These are phyloP conservation scores for Citrullus mucosospermus DNA, from an alignment of 306 rosid species.

Conservation along the genomic window DNA sequence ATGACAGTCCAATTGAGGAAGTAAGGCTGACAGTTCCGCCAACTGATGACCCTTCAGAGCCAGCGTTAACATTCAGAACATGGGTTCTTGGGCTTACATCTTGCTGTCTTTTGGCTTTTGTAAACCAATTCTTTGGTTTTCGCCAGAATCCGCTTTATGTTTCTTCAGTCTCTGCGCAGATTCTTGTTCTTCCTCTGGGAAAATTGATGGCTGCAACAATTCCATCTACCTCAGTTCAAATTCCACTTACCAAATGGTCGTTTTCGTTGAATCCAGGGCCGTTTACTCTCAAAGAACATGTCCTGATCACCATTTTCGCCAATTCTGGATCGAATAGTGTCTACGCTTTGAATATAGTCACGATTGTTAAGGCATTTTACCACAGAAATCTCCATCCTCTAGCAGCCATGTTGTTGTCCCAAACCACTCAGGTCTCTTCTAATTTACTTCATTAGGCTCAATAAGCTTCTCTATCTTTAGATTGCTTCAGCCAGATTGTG, in stretches of 20 bases:
- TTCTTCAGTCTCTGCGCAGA: conserved; percentile 59
- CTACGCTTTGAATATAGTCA: conserved; percentile 60
- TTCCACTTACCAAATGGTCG: conserved; percentile 43
- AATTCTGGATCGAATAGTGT: conserved; percentile 52
- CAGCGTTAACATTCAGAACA: conserved; percentile 69
- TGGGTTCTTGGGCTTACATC: conserved; percentile 63
- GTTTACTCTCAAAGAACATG: conserved; percentile 70
- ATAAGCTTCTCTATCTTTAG: not conserved
- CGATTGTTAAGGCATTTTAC: conserved; percentile 79
- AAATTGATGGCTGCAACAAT: conserved; percentile 76
- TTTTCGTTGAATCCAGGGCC: conserved; percentile 79
- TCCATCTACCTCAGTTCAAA: conserved; percentile 13
- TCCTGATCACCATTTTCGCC: conserved; percentile 68
- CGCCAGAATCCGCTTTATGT: conserved; percentile 41
- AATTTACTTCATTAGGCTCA: not conserved
- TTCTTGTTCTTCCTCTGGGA: conserved; percentile 58
- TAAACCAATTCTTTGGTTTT: conserved; percentile 59
- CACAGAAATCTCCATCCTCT: conserved; percentile 35
- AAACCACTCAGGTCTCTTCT: conserved; percentile 60
- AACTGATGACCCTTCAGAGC: conserved; percentile 49
- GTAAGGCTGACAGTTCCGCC: conserved; percentile 67
- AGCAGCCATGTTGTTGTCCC: conserved; percentile 53
- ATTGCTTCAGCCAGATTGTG: not conserved
- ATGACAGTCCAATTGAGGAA: conserved; percentile 73
- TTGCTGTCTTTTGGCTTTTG: conserved; percentile 53